These are phyloP conservation scores for Salvia sclarea DNA, from an alignment of 305 asterid genomes.

Conservation along the genomic window DNA sequence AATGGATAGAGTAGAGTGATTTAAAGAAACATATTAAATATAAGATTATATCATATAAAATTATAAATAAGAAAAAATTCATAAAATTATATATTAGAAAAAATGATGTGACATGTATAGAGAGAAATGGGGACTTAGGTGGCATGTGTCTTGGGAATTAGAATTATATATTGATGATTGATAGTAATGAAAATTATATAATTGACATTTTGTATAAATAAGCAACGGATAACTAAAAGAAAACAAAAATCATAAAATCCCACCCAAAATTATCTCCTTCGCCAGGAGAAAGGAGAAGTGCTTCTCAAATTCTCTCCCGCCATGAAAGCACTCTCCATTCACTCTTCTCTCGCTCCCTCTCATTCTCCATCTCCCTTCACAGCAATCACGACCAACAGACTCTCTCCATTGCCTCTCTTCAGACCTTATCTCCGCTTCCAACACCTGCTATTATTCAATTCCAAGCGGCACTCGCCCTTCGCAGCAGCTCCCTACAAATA, in stretches of 20 bases:
- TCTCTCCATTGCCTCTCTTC: slow-evolving; percentile 38
- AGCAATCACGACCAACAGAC: not conserved
- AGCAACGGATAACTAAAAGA: not conserved
- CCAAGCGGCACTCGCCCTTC: slow-evolving; percentile 25
- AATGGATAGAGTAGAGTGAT: no score
- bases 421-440: slow-evolving; percentile 39
- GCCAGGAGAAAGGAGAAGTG: not conserved
- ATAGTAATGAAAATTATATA: no score
- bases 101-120: no score
- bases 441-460: slow-evolving; percentile 34
- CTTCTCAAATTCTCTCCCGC: slow-evolving; percentile 60
- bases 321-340: slow-evolving; percentile 54
- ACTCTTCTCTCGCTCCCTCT: slow-evolving; percentile 25
- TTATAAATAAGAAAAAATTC: no score
- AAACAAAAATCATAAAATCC: not conserved
- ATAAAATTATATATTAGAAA: no score
- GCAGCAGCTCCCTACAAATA: slow-evolving; percentile 40
- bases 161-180: no score
- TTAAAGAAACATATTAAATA: no score
- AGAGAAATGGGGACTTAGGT: no score
- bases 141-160: no score
- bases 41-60: no score
- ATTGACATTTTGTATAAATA: no score
- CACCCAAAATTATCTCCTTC: not conserved
- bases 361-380: slow-evolving; percentile 13